Evolutionary conservation across 495 filamentous ascomycete species (phyloP).

Genomic region (Ramalina peruviana): DNA sequence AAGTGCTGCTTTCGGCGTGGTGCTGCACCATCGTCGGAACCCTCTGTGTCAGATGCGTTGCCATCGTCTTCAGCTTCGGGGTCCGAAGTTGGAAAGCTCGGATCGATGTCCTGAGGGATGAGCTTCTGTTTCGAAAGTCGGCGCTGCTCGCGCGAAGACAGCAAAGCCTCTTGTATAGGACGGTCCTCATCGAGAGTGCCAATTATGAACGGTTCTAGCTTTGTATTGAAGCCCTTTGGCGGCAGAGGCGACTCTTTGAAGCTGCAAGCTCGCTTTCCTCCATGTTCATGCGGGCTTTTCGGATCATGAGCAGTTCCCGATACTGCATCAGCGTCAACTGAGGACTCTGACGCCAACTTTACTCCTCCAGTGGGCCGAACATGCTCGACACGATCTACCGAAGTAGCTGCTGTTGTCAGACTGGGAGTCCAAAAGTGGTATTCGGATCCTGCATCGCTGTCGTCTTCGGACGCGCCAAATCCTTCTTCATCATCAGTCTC

Average conservation of each 20-base stretch:
- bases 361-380: constrained; percentile 35
- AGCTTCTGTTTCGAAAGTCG: constrained; percentile 61
- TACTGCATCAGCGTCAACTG: constrained; percentile 32
- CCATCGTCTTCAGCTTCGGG: constrained; percentile 65
- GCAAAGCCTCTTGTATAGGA: constrained; percentile 82
- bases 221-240: background rate
- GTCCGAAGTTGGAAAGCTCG: constrained; percentile 89
- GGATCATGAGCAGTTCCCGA: background rate
- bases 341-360: constrained; percentile 39
- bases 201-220: constrained; percentile 67
- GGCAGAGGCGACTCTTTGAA: background rate
- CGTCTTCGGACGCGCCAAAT: constrained; percentile 79
- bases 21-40: background rate
- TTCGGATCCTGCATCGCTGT: constrained; percentile 60
- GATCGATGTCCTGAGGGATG: constrained; percentile 92
- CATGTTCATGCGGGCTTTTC: background rate
- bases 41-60: constrained; percentile 39
- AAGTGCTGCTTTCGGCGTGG: too few species aligned
- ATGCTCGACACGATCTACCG: constrained; percentile 34
- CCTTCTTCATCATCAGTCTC: constrained; percentile 94
- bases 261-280: background rate
- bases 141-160: constrained; percentile 68
- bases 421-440: constrained; percentile 66
- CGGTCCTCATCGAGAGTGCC: constrained; percentile 93
- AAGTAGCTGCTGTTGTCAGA: constrained; percentile 42